These are phyloP conservation scores for Botrytis aclada DNA, from an alignment of 2,329 filamentous ascomycete species.

Conservation along the genomic window DNA sequence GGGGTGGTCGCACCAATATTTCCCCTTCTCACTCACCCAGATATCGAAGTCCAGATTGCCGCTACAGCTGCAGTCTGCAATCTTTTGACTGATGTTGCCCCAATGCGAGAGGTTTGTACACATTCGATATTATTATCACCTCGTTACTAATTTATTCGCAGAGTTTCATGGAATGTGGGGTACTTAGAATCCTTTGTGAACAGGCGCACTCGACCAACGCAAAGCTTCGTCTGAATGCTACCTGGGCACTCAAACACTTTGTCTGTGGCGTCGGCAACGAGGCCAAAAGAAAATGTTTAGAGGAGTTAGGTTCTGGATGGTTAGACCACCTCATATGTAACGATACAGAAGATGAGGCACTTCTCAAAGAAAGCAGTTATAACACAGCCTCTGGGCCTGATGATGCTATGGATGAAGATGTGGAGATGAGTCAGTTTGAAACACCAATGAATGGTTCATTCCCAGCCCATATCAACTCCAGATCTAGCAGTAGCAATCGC, in stretches of 20 bases:
- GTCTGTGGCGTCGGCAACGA: slow-evolving; percentile 69
- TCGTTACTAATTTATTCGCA: slow-evolving; percentile 38
- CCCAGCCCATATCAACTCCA: slow-evolving; percentile 26
- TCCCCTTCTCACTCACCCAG: slow-evolving; percentile 67
- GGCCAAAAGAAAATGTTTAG: slow-evolving; percentile 73
- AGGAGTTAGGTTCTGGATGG: slow-evolving; percentile 76
- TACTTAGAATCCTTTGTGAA: slow-evolving; percentile 74
- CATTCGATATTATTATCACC: neutral
- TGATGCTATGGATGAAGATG: slow-evolving; percentile 55
- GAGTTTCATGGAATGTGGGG: slow-evolving; percentile 69
- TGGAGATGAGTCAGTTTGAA: slow-evolving; percentile 53
- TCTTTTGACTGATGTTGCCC: slow-evolving; percentile 81
- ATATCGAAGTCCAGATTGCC: slow-evolving; percentile 78
- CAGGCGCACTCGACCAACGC: slow-evolving; percentile 79
- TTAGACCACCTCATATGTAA: slow-evolving; percentile 73
- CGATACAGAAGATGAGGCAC: slow-evolving; percentile 53
- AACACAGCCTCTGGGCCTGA: slow-evolving; percentile 21
- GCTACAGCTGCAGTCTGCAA: slow-evolving; percentile 84
- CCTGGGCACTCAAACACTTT: slow-evolving; percentile 94
- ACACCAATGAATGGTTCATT: slow-evolving; percentile 32
- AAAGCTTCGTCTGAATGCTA: slow-evolving; percentile 75
- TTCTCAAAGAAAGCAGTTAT: slow-evolving; percentile 38
- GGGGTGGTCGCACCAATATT: slow-evolving; percentile 76
- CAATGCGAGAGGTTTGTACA: slow-evolving; percentile 75
- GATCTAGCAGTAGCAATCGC: slow-evolving; percentile 32